These are phyloP conservation scores for Tetrahymena elliotti DNA, from an alignment of 73 alveolate genomes.

Conservation along the genomic window DNA sequence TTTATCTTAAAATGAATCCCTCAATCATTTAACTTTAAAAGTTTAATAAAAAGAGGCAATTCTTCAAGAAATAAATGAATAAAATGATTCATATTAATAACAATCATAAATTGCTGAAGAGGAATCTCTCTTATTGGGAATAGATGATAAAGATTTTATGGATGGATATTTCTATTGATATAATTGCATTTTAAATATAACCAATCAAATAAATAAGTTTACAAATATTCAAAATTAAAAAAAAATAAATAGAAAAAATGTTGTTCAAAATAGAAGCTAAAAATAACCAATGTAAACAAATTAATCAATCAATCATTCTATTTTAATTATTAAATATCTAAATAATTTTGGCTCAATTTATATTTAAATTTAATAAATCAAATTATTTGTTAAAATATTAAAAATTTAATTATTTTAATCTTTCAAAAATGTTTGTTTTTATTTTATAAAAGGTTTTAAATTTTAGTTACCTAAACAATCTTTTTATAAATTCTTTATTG, in stretches of 20 bases:
- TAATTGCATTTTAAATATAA: not conserved
- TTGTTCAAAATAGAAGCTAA: not conserved
- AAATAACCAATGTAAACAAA: not conserved
- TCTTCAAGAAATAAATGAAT: not conserved
- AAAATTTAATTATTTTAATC: too few species aligned
- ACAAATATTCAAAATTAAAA: too few species aligned
- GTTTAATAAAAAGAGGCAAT: not conserved
- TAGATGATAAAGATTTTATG: not conserved
- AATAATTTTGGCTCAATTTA: not conserved
- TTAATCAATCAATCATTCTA: not conserved
- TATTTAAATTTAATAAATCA: too few species aligned
- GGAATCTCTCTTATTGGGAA: not conserved
- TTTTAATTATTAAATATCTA: too few species aligned
- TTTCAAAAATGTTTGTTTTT: too few species aligned
- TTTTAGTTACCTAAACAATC: too few species aligned
- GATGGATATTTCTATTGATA: not conserved
- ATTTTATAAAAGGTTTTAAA: too few species aligned
- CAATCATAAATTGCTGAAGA: not conserved
- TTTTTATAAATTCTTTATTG: too few species aligned
- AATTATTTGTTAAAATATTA: too few species aligned
- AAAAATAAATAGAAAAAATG: not conserved
- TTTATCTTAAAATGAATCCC: not conserved
- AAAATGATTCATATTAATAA: not conserved
- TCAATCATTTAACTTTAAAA: not conserved
- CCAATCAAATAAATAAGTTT: not conserved